Base-by-base conservation (phyloP, 352 stramenopile genomes). In the Halophytophthora polymorphica region DNA sequence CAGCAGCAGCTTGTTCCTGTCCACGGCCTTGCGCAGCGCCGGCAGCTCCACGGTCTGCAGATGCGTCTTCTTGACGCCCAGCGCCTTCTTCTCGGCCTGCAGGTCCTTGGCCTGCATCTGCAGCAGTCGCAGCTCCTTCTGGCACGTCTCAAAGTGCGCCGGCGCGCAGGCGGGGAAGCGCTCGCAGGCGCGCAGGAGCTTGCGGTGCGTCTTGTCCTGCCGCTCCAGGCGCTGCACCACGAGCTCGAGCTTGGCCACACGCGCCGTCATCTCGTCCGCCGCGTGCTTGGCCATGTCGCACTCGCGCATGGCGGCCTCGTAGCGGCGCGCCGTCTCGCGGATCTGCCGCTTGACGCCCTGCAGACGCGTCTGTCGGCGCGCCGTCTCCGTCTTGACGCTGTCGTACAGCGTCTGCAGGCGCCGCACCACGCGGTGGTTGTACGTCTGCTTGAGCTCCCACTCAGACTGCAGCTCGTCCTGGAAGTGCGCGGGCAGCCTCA, bases 401-500 rank as follows among this genome's bases (percentile, higher is more conserved):
- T 93, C 78, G 50, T 88, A 84, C 29, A 88, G 22, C 34, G 75
- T 73, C 56, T 93, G 83, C 6, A 93, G 64, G 58, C 88, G 90
- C 19, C 90, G 69, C 40, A 91, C 69, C 7, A 90, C 56, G 38
- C 86, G 68, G 62, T 88, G 71, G 37, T 90, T 91, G 63, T 89
- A 90, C 15, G 83, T 87, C 47, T 83, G 71, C 23, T 82, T 83
- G 11, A 90, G 40, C 29, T 90, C 77, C 74, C 77, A 90, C 44
- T 93, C 83, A 12, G 68, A 78, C 50, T 92, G 80, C 12, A 78
- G 70, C 45, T 90, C 88, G 42, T 93, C 83, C 49, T 93, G 78
- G 36, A 84, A 83, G 44, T 90, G 79, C 1, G 80, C 78, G 0
- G 76, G 71, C 2, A 93, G 48, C 0, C 82, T 76, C 50, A 88